Conservation (phyloP, 805 yeast species). For the Saccharomycopsis capsularis region DNA sequence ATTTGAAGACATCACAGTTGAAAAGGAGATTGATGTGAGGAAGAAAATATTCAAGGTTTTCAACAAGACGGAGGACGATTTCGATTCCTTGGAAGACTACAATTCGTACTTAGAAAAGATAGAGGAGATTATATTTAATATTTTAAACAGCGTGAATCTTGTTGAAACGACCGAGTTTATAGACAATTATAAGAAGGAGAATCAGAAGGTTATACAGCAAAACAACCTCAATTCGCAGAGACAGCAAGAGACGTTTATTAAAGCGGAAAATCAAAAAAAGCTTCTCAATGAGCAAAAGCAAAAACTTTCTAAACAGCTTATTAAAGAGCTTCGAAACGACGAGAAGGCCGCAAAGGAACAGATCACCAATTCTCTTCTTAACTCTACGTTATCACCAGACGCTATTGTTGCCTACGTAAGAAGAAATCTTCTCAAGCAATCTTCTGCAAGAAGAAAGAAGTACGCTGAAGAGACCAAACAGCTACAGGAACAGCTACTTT, state of each 20-base stretch:
- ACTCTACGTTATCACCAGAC: constrained; percentile 29
- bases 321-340: constrained; percentile 49
- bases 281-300: constrained; percentile 48
- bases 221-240: constrained; percentile 68
- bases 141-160: constrained; percentile 62
- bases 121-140: constrained; percentile 72
- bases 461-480: constrained; percentile 23
- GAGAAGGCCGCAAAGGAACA: constrained; percentile 51
- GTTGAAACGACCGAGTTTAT: constrained; percentile 62
- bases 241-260: constrained; percentile 58
- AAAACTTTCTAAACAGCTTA: constrained; percentile 55
- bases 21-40: constrained; percentile 86
- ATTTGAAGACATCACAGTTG: constrained; percentile 85
- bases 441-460: constrained; percentile 54
- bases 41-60: constrained; percentile 68
- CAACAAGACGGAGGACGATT: constrained; percentile 75
- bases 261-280: constrained; percentile 61
- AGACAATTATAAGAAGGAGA: constrained; percentile 61
- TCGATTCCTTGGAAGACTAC: constrained; percentile 49
- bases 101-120: constrained; percentile 78
- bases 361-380: constrained; percentile 44
- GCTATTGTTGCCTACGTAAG: constrained; percentile 47
- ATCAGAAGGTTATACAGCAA: constrained; percentile 67
- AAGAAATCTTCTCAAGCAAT: constrained; percentile 50
- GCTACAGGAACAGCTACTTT: constrained; percentile 36